Evolutionary conservation across 257 asterid genomes (phyloP).

Genomic region (Echium plantagineum): DNA sequence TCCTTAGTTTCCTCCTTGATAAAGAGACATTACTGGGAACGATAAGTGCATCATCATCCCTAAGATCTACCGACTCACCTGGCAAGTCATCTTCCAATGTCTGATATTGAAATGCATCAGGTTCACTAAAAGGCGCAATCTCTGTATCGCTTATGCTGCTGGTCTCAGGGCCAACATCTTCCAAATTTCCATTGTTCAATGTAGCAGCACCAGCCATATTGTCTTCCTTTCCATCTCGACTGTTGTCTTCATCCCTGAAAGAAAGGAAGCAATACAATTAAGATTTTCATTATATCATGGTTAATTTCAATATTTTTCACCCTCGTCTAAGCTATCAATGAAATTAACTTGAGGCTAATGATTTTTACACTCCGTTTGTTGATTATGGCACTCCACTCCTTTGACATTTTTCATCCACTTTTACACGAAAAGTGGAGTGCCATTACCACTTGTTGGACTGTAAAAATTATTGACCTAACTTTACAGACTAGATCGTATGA

Average conservation of each 20-base stretch:
- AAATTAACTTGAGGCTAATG: too few relatives aligned
- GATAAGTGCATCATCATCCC: constrained; percentile 21
- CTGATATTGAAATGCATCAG: constrained; percentile 15
- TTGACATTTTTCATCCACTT: too few relatives aligned
- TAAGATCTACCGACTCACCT: constrained; percentile 29
- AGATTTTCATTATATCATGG: not conserved
- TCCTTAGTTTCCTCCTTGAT: constrained; percentile 56
- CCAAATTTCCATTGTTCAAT: constrained; percentile 13
- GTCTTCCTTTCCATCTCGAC: constrained; percentile 17
- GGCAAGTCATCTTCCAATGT: constrained; percentile 19
- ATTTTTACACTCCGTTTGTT: too few relatives aligned
- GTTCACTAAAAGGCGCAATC: constrained; percentile 6
- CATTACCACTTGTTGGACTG: too few relatives aligned
- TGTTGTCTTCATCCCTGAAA: constrained; percentile 31
- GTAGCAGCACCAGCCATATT: constrained; percentile 6
- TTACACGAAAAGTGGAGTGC: too few relatives aligned
- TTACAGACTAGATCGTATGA: not conserved
- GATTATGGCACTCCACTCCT: too few relatives aligned
- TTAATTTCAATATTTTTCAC: not conserved
- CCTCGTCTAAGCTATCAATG: not conserved
- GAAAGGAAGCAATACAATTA: not conserved
- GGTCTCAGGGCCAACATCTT: constrained; percentile 16
- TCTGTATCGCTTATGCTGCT: constrained; percentile 16
- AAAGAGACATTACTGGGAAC: constrained; percentile 19
- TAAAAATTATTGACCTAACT: too few relatives aligned